Percentiles rank a stretch among this genome's conserved stretches.
Evolutionary conservation across 805 yeast genomes (phyloP).

Genomic region (Cyberlindnera meyerae): DNA sequence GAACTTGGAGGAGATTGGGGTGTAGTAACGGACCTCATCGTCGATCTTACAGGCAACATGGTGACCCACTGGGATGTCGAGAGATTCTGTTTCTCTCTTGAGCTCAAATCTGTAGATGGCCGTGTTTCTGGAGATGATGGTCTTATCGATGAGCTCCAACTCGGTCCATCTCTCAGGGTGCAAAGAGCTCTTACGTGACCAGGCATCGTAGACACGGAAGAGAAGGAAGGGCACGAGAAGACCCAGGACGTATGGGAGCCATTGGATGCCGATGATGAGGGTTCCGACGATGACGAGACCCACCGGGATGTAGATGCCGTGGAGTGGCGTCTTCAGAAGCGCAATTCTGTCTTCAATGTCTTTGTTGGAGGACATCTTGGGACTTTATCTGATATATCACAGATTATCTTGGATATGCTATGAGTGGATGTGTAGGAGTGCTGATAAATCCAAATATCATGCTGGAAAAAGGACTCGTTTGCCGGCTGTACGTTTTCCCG

Average conservation of each 20-base stretch:
- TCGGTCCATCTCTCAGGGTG: constrained; percentile 52
- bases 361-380: constrained; percentile 17
- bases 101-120: constrained; percentile 72
- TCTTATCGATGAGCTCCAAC: constrained; percentile 69
- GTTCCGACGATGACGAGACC: constrained; percentile 58
- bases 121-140: constrained; percentile 62
- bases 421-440: too few species aligned
- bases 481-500: too few species aligned
- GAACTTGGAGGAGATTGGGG: constrained; percentile 67
- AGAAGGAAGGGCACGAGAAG: constrained; percentile 35
- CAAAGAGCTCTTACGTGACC: constrained; percentile 38
- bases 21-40: constrained; percentile 56
- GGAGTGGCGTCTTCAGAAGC: constrained; percentile 63
- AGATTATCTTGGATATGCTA: too few species aligned
- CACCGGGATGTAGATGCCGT: constrained; percentile 70
- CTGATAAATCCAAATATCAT: too few species aligned
- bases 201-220: constrained; percentile 34
- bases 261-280: constrained; percentile 34
- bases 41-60: constrained; percentile 55
- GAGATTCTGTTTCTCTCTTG: constrained; percentile 51
- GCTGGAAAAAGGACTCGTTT: too few species aligned
- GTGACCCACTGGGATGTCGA: constrained; percentile 70
- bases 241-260: constrained; percentile 40
- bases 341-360: constrained; percentile 37
- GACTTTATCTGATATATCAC: too few species aligned